Percentiles rank a stretch among this genome's conserved stretches.
These are phyloP conservation scores for Leptographium galeiforme DNA, from an alignment of 2,329 filamentous ascomycete species.

Conservation along the genomic window DNA sequence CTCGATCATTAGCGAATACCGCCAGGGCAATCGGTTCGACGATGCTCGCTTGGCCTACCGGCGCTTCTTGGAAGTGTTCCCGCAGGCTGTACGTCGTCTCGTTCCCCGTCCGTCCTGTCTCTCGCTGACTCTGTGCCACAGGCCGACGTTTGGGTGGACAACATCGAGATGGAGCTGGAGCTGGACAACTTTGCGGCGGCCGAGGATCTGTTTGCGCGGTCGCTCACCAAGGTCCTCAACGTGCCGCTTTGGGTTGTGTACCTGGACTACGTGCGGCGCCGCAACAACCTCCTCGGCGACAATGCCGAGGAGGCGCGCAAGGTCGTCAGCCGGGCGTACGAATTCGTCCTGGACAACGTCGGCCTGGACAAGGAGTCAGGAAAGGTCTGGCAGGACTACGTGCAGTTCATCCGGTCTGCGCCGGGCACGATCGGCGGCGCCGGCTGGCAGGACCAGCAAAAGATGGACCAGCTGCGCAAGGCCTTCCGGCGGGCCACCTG, in stretches of 20 bases:
- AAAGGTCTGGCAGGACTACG: constrained; percentile 84
- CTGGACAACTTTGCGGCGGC: constrained; percentile 69
- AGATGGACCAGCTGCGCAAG: constrained; percentile 88
- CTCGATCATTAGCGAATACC: constrained; percentile 71
- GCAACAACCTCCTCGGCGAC: constrained; percentile 81
- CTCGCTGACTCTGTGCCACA: constrained; percentile 29
- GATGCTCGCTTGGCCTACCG: constrained; percentile 71
- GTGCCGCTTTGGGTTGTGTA: constrained; percentile 87
- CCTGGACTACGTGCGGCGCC: constrained; percentile 84
- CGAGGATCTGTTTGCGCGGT: constrained; percentile 69
- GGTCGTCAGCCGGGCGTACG: constrained; percentile 75
- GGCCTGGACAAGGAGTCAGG: constrained; percentile 87
- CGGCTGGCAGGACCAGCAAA: constrained; percentile 93
- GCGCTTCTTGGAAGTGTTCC: constrained; percentile 77
- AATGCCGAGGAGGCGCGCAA: constrained; percentile 61
- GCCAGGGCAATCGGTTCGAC: constrained; percentile 67
- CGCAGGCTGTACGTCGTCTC: constrained; percentile 62
- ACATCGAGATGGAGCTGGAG: constrained; percentile 79
- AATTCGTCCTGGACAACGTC: constrained; percentile 80
- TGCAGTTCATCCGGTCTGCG: constrained; percentile 80
- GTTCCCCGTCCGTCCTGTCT: neutral
- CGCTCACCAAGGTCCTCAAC: constrained; percentile 65
- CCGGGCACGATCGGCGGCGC: constrained; percentile 76
- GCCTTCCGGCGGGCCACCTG: constrained; percentile 83
- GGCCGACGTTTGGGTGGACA: constrained; percentile 86